Evolutionary conservation across 2,329 filamentous ascomycete genomes (phyloP), one percentile per base, ranked within the genome.

Genomic region (Xylaria sp.): DNA sequence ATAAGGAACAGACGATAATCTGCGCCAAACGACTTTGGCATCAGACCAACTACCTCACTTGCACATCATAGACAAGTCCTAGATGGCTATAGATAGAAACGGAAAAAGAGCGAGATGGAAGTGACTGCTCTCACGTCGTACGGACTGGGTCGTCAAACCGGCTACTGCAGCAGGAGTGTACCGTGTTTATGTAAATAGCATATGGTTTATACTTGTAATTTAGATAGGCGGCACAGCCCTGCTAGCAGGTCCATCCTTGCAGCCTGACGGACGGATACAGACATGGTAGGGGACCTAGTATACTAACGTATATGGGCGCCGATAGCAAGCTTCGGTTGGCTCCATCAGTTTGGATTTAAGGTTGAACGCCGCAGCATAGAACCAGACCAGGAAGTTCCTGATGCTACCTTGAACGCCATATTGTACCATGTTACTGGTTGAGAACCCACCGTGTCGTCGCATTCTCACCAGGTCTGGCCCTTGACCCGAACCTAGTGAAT

Each of bases 381-480:
- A 17, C 20, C 20, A 28, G 20, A 3, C 36, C 23, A 38, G 31
- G 33, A 13, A 56, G 33, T 56, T 15, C 53, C 38, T 59, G 56
- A 31, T 33, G 40, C 31, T 49, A 60, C 44, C 58, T 26, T 38
- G 31, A 15, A 58, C 23, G 53, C 36, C 20, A 15, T 28, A 23
- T 15, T 44, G 49, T 53, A 48, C 56, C 54, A 31, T 53, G 38
- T 48, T 54, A 44, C 65, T 20, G 33, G 40, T 59, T 20, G 46
- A 40, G 44, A 9, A n/a, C 49, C 31, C 42, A 23, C 57, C 31
- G 31, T 56, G 57, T 60, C 51, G 58, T 68, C 42, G 38, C 58
- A 28, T 51, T 40, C 42, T 33, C 51, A 40, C 49, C 58, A 53
- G 38, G 11, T 60, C 53, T 68, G 62, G 66, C 63, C 58, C 66